Base-by-base conservation (phyloP, 345 rosid species). In the Boechera divaricarpa region DNA sequence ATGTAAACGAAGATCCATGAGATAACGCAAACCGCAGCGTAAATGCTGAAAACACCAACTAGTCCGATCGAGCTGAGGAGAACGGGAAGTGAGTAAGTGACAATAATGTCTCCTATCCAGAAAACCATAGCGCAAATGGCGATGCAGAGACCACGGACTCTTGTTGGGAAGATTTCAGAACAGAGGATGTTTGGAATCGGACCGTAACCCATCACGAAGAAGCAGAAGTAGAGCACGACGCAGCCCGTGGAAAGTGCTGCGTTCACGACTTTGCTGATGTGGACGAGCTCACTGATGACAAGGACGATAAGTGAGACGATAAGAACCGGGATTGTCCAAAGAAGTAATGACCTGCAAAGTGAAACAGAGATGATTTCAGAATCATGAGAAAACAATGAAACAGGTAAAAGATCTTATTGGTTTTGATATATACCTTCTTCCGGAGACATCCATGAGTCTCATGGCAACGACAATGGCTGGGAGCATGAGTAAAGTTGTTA, bases 61-160 rank as follows among this genome's bases (percentile, higher is more conserved):
- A 95, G 86, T 42, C 99, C 99, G 0, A 95, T 83, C 8, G 98
- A 81, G 36, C 79, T 78, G 39, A 95, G 94, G 93, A 95, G 76
- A 77, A 88, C 91, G 2, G 99, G 99, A 10, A 95, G 87, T 3
- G 96, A 79, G 82, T 95, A 95, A 13, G 98, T 92, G 61, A 95
- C 94, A 18, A 91, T 86, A 79, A 95, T 95, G 83, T 95, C 97
- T 8, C 83, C 72, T 0, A 89, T 82, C 99, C 99, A 95, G 87
- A 82, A 92, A 39, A 84, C 96, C 54, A 95, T 57, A n/a, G 97
- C 89, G 48, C 97, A 91, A 9, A 91, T 92, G 53, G 99, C 97
- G 13, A 95, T 95, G 85, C 99, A 95, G 51, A 95, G 92, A 47
- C 99, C 99, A 9, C 99, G 96, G 58, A 95, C 97, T 73, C 97